Percentiles rank a stretch among this genome's conserved stretches.
These are phyloP conservation scores for Fusarium proliferatum DNA, from an alignment of 2,329 filamentous ascomycete genomes.

Conservation along the genomic window DNA sequence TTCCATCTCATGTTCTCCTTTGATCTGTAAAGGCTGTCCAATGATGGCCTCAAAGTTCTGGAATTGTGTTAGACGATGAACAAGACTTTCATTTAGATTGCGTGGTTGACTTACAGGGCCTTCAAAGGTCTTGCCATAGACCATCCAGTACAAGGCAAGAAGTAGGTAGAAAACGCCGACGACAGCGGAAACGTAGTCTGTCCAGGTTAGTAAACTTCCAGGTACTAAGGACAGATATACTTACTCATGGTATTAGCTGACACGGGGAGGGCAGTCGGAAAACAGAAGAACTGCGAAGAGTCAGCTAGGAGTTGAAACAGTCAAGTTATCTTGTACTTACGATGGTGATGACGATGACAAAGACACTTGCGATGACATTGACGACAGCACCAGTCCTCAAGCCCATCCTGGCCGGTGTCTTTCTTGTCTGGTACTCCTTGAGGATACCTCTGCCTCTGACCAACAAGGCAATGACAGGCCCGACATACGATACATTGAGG, in stretches of 20 bases:
- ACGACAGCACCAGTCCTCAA: neutral
- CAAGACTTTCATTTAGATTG: fast-evolving
- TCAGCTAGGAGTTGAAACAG: neutral
- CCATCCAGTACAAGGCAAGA: neutral
- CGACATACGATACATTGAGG: constrained; percentile 30
- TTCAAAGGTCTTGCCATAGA: constrained; percentile 1
- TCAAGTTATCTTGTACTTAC: neutral
- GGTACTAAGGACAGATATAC: fast-evolving
- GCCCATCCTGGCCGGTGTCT: constrained; percentile 8
- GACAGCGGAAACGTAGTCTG: constrained; percentile 12
- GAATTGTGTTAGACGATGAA: neutral
- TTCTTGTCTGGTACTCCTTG: constrained; percentile 1
- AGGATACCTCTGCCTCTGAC: constrained; percentile 5
- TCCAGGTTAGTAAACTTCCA: fast-evolving
- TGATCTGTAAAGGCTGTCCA: neutral
- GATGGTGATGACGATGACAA: constrained; percentile 7
- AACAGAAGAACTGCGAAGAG: constrained; percentile 2
- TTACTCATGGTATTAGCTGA: constrained; percentile 16
- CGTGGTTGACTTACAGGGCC: neutral
- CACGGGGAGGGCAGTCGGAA: constrained; percentile 1
- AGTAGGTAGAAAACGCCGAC: constrained; percentile 6
- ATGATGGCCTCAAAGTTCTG: constrained; percentile 14
- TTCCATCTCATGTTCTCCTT: neutral
- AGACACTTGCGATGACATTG: neutral
- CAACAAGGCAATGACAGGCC: constrained; percentile 27